Evolutionary conservation across 257 asterid species (phyloP), one percentile per base, ranked within the genome.

Genomic region (Coffea eugenioides): DNA sequence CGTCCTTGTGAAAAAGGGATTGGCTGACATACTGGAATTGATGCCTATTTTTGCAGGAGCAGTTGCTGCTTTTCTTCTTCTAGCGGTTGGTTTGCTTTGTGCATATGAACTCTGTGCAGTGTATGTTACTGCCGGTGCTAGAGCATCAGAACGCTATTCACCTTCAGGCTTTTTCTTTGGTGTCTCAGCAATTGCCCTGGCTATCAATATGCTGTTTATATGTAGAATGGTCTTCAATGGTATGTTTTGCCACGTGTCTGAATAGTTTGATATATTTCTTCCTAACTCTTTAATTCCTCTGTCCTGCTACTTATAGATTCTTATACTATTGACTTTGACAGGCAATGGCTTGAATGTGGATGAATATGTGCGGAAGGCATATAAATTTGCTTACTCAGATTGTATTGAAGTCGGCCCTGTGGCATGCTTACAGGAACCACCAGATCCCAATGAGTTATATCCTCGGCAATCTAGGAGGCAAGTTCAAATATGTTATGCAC

Each of bases 161-260:
- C 92, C 99, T 84, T 94, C 99, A 57, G 99, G 99, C 61, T 96
- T 94, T 85, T 96, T 96, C 95, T 96, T 96, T 88, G 99, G 99
- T 64, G 98, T 96, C 84, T 94, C 99, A 66, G 99, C 98, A 78
- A 91, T 94, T 79, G 94, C 97, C 77, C 88, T 96, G 77, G 99
- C 99, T 78, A 94, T 96, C 88, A 96, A 96, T 87, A 91, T 96
- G 98, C 99, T 96, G 83, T 96, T 96, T 87, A 96, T 96, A 81
- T 96, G 99, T 84, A 92, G 99, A 84, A 96, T 96, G 94, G 98
- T 96, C 78, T 96, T 96, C 87, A 91, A 96, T 84, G 99, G 99
- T 96, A 76, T 45, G 91, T 76, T 72, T 16, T 79, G 68, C 25
- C 8, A 64, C 80, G 74, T 36, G 59, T 25, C 76, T 45, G 51